A percentile compares a stretch with the other conserved stretches of the same genome.
phyloP scores from a whole-genome alignment of 1,284 basidiomycete genomes.

The Xerocomus minutiporus region DNA sequence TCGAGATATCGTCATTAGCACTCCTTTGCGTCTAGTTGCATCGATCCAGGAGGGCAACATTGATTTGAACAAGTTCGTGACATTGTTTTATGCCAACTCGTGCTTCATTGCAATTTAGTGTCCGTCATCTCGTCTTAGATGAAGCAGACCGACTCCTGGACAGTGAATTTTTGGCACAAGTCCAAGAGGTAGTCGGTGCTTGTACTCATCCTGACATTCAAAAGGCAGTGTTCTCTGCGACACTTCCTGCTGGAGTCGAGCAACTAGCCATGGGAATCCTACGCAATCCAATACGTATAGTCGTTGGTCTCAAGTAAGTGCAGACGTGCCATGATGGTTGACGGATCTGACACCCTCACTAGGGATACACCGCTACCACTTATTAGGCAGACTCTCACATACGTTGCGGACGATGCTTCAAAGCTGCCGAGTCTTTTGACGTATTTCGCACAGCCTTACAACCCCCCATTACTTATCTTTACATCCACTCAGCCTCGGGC shows the following conservation, averaged over 20 bases:
- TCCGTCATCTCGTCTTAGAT: slow-evolving; percentile 81
- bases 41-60: slow-evolving; percentile 66
- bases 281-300: slow-evolving; percentile 77
- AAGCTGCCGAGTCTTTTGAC: slow-evolving; percentile 84
- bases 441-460: slow-evolving; percentile 80
- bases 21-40: slow-evolving; percentile 73
- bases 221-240: slow-evolving; percentile 93
- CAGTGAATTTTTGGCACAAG: slow-evolving; percentile 82
- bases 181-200: slow-evolving; percentile 83
- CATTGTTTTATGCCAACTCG: background rate
- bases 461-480: slow-evolving; percentile 91
- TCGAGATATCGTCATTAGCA: slow-evolving; percentile 76
- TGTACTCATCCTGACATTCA: slow-evolving; percentile 72
- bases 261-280: slow-evolving; percentile 85
- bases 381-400: slow-evolving; percentile 83
- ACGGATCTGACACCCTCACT: slow-evolving; percentile 4
- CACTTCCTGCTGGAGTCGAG: slow-evolving; percentile 86
- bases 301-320: slow-evolving; percentile 87
- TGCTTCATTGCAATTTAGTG: slow-evolving; percentile 41
- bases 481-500: slow-evolving; percentile 91
- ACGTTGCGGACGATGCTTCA: slow-evolving; percentile 89
- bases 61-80: slow-evolving; percentile 66
- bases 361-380: slow-evolving; percentile 86
- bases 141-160: slow-evolving; percentile 92
- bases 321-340: background rate